Base-by-base conservation (phyloP, 75 land plant species). In the Sequoiadendron giganteum region DNA sequence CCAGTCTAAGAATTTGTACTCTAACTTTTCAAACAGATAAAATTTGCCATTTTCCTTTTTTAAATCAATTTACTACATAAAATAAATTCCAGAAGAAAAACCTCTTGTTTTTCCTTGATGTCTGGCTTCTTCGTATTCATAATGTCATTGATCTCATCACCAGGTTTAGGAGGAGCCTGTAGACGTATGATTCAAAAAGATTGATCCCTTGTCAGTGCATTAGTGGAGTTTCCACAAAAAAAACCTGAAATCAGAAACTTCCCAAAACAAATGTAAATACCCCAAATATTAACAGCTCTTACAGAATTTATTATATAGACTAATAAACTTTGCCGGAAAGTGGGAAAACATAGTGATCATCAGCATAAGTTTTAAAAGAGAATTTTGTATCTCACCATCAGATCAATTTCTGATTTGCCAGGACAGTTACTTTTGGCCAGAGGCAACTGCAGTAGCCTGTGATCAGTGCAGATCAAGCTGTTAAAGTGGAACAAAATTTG, bases 31-130 rank as follows among this genome's bases (percentile, higher is more conserved):
- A 80, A 19, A 48, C 43, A 21, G 45, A 45, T 65, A 40, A 42
- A 80, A 80, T 21, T 76, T 40, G 39, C 1, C 83, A 80, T 36
- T 34, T 19, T 48, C 8, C 49, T 8, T 80, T 45, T 19, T 15
- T 32, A 73, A 32, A 73, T 42, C 47, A 40, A 42, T 79, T 80
- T 80, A 21, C 5, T 76, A 76, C 25, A 80, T 18, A 80, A 25
- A 80, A 34, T 80, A 42, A 80, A 40, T 80, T 80, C 47, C 1
- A 80, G 28, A 80, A 80, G 83, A 80, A 45, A 79, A 80, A 80
- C 83, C 83, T 80, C 83, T 42, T 80, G 47, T 80, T 80, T 45
- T n/a, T 80, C 83, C 83, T 39, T 80, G 83, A 80, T 42, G 8
- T 80, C 48, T 18, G 43, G 28, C 83, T 76, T 76, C 38, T 80